Evolutionary conservation across 352 stramenopile genomes (phyloP).

Genomic region (Globisporangium polare): DNA sequence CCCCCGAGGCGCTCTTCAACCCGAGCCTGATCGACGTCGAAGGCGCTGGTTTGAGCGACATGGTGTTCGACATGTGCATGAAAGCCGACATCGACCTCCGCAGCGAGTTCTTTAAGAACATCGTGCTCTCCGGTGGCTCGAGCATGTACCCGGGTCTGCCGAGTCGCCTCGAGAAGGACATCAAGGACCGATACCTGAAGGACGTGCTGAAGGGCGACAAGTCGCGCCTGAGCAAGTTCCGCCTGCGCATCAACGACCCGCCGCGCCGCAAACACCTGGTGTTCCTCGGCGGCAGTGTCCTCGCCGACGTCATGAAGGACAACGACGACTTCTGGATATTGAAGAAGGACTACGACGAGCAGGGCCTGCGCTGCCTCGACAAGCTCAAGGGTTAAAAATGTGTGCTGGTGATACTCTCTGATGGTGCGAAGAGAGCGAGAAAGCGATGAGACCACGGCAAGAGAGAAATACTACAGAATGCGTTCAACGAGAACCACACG

Average conservation of each 20-base stretch:
- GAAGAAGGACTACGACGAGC: conserved; percentile 93
- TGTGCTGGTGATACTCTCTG: background rate
- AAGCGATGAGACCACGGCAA: background rate
- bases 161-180: conserved; percentile 91
- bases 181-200: conserved; percentile 78
- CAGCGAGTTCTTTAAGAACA: conserved; percentile 97
- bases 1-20: conserved; percentile 96
- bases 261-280: conserved; percentile 95
- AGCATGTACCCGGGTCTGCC: conserved; percentile 96
- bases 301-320: conserved; percentile 94
- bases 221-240: conserved; percentile 90
- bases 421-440: background rate
- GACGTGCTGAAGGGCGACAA: conserved; percentile 88
- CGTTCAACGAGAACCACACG: background rate
- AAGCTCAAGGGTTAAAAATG: conserved; percentile 54
- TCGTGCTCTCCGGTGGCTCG: conserved; percentile 92
- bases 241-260: conserved; percentile 94
- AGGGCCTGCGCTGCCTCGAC: conserved; percentile 83
- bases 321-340: conserved; percentile 94
- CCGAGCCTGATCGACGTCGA: conserved; percentile 97
- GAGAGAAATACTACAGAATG: background rate
- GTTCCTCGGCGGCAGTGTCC: conserved; percentile 91
- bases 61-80: conserved; percentile 98
- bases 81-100: conserved; percentile 94
- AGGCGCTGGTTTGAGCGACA: conserved; percentile 92